Evolutionary conservation across 805 yeast genomes (phyloP).

Genomic region (Scheffersomyces amazonensis): DNA sequence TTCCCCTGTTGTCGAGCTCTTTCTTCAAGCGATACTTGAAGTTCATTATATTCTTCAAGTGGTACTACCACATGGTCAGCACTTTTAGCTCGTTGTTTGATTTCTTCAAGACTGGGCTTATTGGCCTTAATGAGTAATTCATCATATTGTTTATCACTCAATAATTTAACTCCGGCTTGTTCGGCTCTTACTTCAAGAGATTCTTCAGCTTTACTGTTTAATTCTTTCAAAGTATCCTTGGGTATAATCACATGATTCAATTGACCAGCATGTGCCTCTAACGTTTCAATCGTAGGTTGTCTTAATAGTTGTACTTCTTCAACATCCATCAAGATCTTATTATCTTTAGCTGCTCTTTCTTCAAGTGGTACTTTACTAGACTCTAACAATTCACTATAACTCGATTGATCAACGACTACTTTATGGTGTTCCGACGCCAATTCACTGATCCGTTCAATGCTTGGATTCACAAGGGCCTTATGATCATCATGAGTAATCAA

Average conservation of each 20-base stretch:
- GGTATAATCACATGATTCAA: conserved; percentile 13
- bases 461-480: conserved; percentile 8
- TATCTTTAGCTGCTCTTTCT: conserved; percentile 5
- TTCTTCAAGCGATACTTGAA: no score
- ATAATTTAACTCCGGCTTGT: conserved; percentile 7
- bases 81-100: conserved; percentile 21
- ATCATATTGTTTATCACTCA: conserved; percentile 15
- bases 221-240: conserved; percentile 7
- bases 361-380: conserved; percentile 5
- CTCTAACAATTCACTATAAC: conserved; percentile 6
- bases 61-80: no score
- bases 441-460: conserved; percentile 17
- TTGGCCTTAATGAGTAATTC: conserved; percentile 23
- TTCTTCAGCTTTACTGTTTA: conserved; percentile 8
- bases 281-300: background rate
- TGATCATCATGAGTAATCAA: conserved; percentile 1
- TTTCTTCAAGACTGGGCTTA: conserved; percentile 24
- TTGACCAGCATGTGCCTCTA: conserved; percentile 4
- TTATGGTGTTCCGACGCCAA: conserved; percentile 12
- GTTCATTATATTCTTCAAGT: no score
- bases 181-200: conserved; percentile 11
- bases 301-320: conserved; percentile 6
- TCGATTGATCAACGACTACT: conserved; percentile 6
- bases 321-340: conserved; percentile 5
- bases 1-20: no score